A percentile compares a stretch with the other conserved stretches of the same genome.
Evolutionary conservation across 192 early-diverging fungal genomes (phyloP).

Genomic region (Coemansia sp.): DNA sequence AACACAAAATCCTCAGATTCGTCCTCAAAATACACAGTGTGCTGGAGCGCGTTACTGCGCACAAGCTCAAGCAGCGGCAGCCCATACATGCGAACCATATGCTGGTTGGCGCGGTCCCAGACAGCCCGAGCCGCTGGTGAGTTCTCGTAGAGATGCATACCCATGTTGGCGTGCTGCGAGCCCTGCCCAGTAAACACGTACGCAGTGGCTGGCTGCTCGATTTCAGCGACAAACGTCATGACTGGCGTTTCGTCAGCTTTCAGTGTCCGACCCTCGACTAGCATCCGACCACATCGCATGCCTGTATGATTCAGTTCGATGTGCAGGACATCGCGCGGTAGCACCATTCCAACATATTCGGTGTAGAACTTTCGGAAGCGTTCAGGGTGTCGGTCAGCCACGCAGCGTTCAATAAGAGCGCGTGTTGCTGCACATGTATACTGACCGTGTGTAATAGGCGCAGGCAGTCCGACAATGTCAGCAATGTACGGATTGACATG

Average conservation of each 20-base stretch:
- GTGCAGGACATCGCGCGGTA: slow-evolving; percentile 76
- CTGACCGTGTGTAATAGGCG: slow-evolving; percentile 91
- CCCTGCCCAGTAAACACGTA: slow-evolving; percentile 98
- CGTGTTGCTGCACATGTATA: slow-evolving; percentile 91
- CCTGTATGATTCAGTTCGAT: slow-evolving; percentile 85
- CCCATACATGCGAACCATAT: slow-evolving; percentile 80
- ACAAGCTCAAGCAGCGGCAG: slow-evolving; percentile 91
- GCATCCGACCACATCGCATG: slow-evolving; percentile 91
- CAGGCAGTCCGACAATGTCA: slow-evolving; percentile 78
- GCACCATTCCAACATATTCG: slow-evolving; percentile 85
- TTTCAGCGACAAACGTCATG: slow-evolving; percentile 80
- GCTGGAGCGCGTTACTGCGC: slow-evolving; percentile 67
- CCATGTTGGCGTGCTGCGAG: slow-evolving; percentile 93
- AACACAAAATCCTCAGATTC: slow-evolving; percentile 71
- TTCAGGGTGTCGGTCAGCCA: slow-evolving; percentile 80
- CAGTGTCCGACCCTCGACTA: slow-evolving; percentile 81
- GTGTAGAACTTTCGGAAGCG: slow-evolving; percentile 78
- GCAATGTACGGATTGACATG: slow-evolving; percentile 93
- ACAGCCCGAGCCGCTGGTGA: slow-evolving; percentile 76
- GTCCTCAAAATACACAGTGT: slow-evolving; percentile 26
- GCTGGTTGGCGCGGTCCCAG: slow-evolving; percentile 88
- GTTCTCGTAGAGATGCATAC: slow-evolving; percentile 86
- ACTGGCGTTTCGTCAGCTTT: slow-evolving; percentile 62
- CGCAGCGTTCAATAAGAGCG: slow-evolving; percentile 85
- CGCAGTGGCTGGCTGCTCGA: slow-evolving; percentile 84